These are phyloP conservation scores for Flaveria bidentis DNA, from an alignment of 129 eudicot species.

Conservation along the genomic window DNA sequence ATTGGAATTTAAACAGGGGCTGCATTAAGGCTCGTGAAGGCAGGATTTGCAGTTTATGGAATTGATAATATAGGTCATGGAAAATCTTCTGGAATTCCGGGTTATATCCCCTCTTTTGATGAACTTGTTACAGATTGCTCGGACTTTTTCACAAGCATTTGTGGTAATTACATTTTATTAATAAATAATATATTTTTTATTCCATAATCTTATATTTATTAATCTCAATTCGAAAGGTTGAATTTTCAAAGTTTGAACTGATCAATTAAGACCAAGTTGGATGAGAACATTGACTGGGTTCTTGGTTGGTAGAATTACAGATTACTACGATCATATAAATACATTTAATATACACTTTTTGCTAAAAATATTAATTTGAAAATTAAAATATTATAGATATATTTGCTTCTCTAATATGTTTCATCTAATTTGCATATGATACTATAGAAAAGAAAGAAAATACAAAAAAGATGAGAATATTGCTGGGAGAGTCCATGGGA, in stretches of 20 bases:
- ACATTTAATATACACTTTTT: neutral
- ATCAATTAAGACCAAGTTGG: constrained; percentile 22
- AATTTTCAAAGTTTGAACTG: constrained; percentile 18
- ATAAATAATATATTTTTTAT: neutral
- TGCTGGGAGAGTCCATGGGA: constrained; percentile 98
- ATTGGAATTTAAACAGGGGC: constrained; percentile 42
- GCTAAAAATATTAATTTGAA: too few species aligned
- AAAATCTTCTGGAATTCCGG: constrained; percentile 73
- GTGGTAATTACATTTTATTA: constrained; percentile 43
- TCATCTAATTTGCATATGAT: constrained; percentile 6
- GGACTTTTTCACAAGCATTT: constrained; percentile 55
- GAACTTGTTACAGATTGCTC: constrained; percentile 72
- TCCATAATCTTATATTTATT: neutral
- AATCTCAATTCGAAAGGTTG: constrained; percentile 8
- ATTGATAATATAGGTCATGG: constrained; percentile 89
- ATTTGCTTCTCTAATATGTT: neutral
- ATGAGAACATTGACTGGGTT: constrained; percentile 25
- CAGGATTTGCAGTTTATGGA: constrained; percentile 80
- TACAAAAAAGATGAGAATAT: constrained; percentile 56
- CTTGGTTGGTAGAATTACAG: constrained; percentile 28
- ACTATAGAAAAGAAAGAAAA: constrained; percentile 64
- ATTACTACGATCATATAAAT: constrained; percentile 21
- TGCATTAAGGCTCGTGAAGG: constrained; percentile 63
- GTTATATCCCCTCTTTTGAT: constrained; percentile 62
- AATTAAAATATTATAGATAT: neutral